A percentile compares a stretch with the other conserved stretches of the same genome.
Conservation (phyloP, 129 eudicot genomes). For the Deinandra increscens region DNA sequence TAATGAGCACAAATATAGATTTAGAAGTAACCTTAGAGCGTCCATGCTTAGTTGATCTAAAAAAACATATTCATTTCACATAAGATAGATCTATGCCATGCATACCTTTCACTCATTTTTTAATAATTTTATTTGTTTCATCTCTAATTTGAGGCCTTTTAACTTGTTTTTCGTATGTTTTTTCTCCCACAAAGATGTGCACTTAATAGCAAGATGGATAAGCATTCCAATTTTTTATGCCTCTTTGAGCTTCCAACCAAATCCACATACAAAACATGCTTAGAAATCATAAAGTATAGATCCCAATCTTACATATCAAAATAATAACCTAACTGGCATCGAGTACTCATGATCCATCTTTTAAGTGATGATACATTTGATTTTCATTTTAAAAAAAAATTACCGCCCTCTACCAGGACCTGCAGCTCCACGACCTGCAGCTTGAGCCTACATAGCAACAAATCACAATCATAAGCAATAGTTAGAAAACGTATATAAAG, state of each 20-base stretch:
- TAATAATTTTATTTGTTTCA: no score
- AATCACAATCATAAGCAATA: not conserved
- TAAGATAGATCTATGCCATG: no score
- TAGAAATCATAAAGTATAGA: constrained; percentile 16
- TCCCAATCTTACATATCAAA: constrained; percentile 29
- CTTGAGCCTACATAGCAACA: constrained; percentile 59
- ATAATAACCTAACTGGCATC: constrained; percentile 1
- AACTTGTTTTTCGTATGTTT: not conserved
- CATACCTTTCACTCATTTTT: no score
- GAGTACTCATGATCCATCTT: constrained; percentile 14
- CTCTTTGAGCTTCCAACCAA: not conserved
- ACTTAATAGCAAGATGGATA: not conserved
- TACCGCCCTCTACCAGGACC: constrained; percentile 73
- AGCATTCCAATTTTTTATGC: not conserved
- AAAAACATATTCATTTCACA: no score
- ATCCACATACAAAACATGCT: constrained; percentile 19
- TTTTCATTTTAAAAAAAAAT: constrained; percentile 13
- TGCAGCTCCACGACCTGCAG: constrained; percentile 65
- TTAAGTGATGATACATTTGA: constrained; percentile 16
- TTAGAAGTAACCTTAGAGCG: no score
- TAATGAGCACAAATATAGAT: no score
- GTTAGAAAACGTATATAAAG: no score
- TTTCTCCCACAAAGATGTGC: not conserved
- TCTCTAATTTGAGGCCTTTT: no score
- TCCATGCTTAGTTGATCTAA: no score